phyloP scores from a whole-genome alignment of 2,329 filamentous ascomycete genomes.

The Clonostachys chloroleuca region DNA sequence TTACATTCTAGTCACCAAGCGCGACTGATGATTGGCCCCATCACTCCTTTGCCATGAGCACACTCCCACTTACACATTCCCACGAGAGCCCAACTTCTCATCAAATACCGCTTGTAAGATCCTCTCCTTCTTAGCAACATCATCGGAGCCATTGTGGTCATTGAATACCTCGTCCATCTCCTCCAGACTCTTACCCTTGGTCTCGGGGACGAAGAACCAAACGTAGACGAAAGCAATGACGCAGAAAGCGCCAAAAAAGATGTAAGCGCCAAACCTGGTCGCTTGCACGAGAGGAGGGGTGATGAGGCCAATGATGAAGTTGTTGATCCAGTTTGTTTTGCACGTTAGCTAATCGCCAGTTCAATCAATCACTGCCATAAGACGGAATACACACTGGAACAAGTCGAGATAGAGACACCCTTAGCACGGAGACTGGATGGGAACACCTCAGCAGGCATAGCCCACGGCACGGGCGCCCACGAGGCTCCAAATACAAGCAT shows the following conservation, averaged over 20 bases:
- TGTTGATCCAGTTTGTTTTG: conserved; percentile 47
- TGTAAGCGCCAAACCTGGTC: conserved; percentile 42
- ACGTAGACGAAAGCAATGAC: conserved; percentile 35
- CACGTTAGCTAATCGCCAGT: too few relatives aligned
- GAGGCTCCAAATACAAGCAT: conserved; percentile 55
- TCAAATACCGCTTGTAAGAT: too few relatives aligned
- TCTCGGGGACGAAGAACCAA: conserved; percentile 37
- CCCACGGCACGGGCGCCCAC: conserved; percentile 50
- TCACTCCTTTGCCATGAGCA: too few relatives aligned
- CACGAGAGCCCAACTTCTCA: too few relatives aligned
- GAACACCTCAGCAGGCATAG: conserved; percentile 53
- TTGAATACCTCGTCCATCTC: conserved; percentile 22
- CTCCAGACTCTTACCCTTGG: conserved; percentile 33
- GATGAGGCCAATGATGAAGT: conserved; percentile 55
- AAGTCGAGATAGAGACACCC: conserved; percentile 55
- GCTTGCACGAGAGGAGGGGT: conserved; percentile 55
- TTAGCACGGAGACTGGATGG: conserved; percentile 57
- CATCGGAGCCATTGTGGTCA: too few relatives aligned
- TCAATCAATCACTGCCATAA: too few relatives aligned
- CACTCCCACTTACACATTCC: too few relatives aligned
- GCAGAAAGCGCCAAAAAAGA: conserved; percentile 56
- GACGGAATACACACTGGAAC: conserved; percentile 27
- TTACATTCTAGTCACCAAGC: too few relatives aligned
- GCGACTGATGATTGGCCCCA: too few relatives aligned
- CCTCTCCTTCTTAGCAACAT: too few relatives aligned